phyloP scores from a whole-genome alignment of 441 rosid species.

The Erysimum cheiri region DNA sequence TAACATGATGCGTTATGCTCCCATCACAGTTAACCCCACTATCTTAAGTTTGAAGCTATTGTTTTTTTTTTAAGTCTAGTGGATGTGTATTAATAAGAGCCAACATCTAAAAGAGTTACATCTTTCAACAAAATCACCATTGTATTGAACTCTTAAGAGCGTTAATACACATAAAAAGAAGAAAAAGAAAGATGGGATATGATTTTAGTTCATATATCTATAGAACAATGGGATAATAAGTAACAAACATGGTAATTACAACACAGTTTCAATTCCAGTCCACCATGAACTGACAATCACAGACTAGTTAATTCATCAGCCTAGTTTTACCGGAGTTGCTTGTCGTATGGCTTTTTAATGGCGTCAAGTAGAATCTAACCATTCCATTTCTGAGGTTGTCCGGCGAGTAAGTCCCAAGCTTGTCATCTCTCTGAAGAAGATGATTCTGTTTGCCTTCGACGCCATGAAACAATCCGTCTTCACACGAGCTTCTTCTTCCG shows the following conservation, averaged over 20 bases:
- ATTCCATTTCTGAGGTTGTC: constrained; percentile 74
- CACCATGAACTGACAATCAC: constrained; percentile 23
- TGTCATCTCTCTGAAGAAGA: constrained; percentile 55
- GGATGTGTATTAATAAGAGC: constrained; percentile 7
- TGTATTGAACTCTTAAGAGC: constrained; percentile 12
- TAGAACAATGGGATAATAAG: constrained; percentile 33
- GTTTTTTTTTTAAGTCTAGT: background rate
- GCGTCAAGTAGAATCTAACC: constrained; percentile 88
- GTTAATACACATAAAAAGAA: constrained; percentile 26
- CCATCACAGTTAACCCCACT: constrained; percentile 1
- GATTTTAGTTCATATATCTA: constrained; percentile 36
- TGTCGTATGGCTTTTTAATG: constrained; percentile 53
- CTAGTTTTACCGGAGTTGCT: constrained; percentile 60
- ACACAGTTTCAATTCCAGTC: constrained; percentile 26
- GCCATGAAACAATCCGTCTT: constrained; percentile 24
- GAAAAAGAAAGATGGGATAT: constrained; percentile 14
- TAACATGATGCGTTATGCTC: constrained; percentile 1
- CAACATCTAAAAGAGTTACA: background rate
- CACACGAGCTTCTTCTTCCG: constrained; percentile 45
- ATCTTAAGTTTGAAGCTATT: constrained; percentile 8
- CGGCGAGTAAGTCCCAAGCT: constrained; percentile 82
- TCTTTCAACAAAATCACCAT: constrained; percentile 15
- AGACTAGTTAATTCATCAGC: constrained; percentile 43
- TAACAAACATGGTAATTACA: constrained; percentile 44
- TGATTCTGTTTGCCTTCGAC: constrained; percentile 29